Percentiles rank a stretch among this genome's conserved stretches.
Evolutionary conservation across 495 filamentous ascomycete genomes (phyloP).

Genomic region (Xylaria castorea): DNA sequence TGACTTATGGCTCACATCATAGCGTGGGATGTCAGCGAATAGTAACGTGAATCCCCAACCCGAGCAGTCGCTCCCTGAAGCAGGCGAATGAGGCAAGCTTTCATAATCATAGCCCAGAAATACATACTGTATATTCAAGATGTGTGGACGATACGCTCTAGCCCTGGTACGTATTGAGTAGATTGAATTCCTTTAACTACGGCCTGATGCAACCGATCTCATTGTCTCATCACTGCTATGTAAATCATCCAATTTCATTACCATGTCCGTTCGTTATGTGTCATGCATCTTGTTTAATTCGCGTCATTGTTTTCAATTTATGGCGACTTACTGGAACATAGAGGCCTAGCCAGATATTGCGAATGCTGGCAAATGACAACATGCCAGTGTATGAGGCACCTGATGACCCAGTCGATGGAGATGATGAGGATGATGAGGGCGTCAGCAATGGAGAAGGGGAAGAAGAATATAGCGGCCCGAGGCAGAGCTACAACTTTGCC

Average conservation of each 20-base stretch:
- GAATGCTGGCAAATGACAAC: slow-evolving; percentile 71
- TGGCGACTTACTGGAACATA: slow-evolving; percentile 37
- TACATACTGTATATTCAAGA: slow-evolving; percentile 38
- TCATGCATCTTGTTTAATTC: not conserved
- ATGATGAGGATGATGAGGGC: slow-evolving; percentile 61
- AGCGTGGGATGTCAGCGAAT: not conserved
- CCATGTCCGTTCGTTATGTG: not conserved
- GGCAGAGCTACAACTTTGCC: slow-evolving; percentile 91
- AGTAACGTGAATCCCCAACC: not conserved
- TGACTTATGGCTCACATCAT: not conserved
- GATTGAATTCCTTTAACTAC: not conserved
- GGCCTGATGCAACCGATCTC: not conserved
- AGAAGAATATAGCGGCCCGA: slow-evolving; percentile 59
- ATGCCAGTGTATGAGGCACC: slow-evolving; percentile 76
- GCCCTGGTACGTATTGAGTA: slow-evolving; percentile 65
- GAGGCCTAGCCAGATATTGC: slow-evolving; percentile 71
- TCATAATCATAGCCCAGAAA: not conserved
- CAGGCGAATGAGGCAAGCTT: not conserved
- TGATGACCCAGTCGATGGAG: slow-evolving; percentile 60
- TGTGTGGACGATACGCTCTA: slow-evolving; percentile 90
- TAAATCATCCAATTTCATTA: not conserved
- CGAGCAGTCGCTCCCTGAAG: not conserved
- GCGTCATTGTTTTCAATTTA: not conserved
- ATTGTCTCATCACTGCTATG: not conserved
- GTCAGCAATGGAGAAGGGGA: slow-evolving; percentile 43